Conservation (phyloP, 176 grass and related monocot species). For the Poa annua region DNA sequence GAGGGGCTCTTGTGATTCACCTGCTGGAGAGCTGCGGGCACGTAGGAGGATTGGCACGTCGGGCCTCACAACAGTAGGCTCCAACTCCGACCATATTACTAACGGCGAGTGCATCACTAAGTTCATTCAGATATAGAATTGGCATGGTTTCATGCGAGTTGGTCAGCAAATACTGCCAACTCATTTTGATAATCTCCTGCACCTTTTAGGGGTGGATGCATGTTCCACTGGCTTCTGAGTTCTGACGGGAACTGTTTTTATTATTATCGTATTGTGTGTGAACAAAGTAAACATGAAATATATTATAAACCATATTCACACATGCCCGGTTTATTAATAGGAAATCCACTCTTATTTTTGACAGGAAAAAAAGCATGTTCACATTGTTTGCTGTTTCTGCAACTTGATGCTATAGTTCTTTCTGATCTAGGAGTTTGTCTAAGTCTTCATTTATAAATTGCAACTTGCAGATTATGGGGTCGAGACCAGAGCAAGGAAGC, state of each 20-base stretch:
- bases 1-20: not conserved
- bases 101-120: constrained; percentile 37
- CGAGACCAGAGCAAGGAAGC: not conserved
- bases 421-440: not conserved
- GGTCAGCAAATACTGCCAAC: not conserved
- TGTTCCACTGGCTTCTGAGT: not conserved
- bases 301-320: not conserved
- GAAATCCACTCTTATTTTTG: not conserved
- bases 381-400: not conserved
- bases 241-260: not conserved
- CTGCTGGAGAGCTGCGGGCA: not conserved
- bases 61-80: constrained; percentile 10
- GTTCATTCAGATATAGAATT: constrained; percentile 30
- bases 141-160: not conserved
- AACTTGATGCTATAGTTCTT: too few relatives aligned
- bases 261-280: not conserved
- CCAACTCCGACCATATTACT: constrained; percentile 16
- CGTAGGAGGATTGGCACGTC: not conserved
- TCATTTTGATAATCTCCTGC: not conserved
- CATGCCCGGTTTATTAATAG: not conserved
- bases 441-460: not conserved
- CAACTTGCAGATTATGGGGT: constrained; percentile 19
- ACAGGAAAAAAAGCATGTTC: not conserved
- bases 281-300: not conserved
- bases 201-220: not conserved